Evolutionary conservation across 352 stramenopile genomes (phyloP).

Genomic region (Phytophthora palmivora): DNA sequence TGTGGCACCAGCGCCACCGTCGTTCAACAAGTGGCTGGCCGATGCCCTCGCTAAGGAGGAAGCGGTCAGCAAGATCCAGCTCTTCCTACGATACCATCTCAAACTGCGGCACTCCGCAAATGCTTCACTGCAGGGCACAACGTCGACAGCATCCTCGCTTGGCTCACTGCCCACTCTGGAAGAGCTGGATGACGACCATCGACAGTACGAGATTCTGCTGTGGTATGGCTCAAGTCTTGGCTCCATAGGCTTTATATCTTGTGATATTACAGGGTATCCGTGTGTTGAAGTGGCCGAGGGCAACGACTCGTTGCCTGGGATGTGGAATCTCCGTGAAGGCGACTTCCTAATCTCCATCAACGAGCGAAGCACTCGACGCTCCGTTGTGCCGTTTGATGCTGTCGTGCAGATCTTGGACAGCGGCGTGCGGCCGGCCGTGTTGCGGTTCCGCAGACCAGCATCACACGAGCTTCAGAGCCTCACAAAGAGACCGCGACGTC

Average conservation of each 20-base stretch:
- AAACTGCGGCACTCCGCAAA: conserved; percentile 31
- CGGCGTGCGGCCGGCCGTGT: conserved; percentile 65
- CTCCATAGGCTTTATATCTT: conserved; percentile 50
- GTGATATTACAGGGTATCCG: conserved; percentile 56
- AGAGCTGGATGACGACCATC: conserved; percentile 48
- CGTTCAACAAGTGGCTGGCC: conserved; percentile 46
- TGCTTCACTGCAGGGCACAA: conserved; percentile 34
- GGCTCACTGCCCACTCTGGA: conserved; percentile 32
- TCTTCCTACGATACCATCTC: conserved; percentile 40
- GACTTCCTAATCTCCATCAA: conserved; percentile 74
- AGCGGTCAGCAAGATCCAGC: conserved; percentile 45
- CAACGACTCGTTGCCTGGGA: conserved; percentile 68
- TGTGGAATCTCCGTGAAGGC: conserved; percentile 69
- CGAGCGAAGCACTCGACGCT: conserved; percentile 47
- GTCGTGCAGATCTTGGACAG: conserved; percentile 66
- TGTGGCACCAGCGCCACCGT: conserved; percentile 32
- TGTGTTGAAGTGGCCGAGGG: conserved; percentile 60
- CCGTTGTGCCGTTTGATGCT: conserved; percentile 49
- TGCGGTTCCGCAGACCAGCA: conserved; percentile 63
- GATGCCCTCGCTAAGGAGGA: conserved; percentile 37
- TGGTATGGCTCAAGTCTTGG: conserved; percentile 68
- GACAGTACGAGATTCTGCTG: conserved; percentile 67
- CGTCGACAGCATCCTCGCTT: conserved; percentile 35
- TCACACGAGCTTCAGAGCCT: conserved; percentile 52
- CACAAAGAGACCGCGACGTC: conserved; percentile 24